Base-by-base conservation (phyloP, 352 stramenopile species). In the Globisporangium apiculatum region DNA sequence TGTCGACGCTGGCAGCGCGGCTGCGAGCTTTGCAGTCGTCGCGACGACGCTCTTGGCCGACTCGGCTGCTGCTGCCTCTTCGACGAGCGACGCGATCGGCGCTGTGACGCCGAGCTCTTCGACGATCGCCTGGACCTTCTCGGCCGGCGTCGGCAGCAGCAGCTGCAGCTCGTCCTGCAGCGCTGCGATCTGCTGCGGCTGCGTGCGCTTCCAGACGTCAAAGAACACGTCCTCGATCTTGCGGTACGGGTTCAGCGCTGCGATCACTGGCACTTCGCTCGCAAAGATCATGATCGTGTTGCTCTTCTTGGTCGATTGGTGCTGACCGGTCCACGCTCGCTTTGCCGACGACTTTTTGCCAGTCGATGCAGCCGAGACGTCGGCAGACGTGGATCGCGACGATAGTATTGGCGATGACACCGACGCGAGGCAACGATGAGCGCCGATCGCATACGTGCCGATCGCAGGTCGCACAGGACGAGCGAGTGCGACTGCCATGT, bases 221-320 rank as follows among this genome's bases (percentile, higher is more conserved):
- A 93, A 58, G 57, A 94, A 93, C 10, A 93, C 75, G 51, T 94
- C 83, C 49, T 91, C 84, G 62, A 94, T 86, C 64, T 84, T 76
- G 48, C 85, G 83, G 66, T 84, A 94, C 55, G 80, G 83, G 61
- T 94, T 93, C 55, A 91, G 43, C 9, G 81, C 85, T 58, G 74
- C 83, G 56, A 94, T 82, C 24, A 93, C 83, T 4, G 85, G 79
- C 71, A 94, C 83, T 53, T 94, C 85, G 67, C 83, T 93, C 52
- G 85, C 85, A 63, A 91, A 94, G 61, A 94, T 61, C 74, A 93
- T 78, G 58, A 94, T 89, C 9, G 56, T 67, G 42, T 57, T 35
- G 48, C 48, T 18, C 17, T 24, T 31, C 24, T 31, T 31, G 1
- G 24, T 31, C 24, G 24, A 31, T 31, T 31, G 24, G 24, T 31